These are phyloP conservation scores for Lactarius akahatsu DNA, from an alignment of 768 basidiomycete genomes.

Conservation along the genomic window DNA sequence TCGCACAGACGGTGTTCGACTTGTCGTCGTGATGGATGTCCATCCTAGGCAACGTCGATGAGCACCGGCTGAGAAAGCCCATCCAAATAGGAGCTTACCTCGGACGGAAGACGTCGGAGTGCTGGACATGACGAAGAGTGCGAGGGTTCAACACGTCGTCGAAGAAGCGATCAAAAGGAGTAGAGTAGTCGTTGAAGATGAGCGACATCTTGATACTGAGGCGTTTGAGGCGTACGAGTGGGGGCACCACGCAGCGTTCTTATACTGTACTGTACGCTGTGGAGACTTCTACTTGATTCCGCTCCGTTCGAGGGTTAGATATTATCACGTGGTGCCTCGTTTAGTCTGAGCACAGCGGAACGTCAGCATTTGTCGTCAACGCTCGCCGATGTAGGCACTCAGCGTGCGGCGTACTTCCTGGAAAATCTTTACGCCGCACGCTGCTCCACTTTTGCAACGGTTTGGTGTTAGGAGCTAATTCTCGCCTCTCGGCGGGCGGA, in stretches of 20 bases:
- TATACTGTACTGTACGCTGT: neutral
- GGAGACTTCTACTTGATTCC: neutral
- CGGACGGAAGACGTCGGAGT: constrained; percentile 19
- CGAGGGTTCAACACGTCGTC: constrained; percentile 41
- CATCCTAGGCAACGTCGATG: constrained; percentile 40
- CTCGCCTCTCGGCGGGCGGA: neutral
- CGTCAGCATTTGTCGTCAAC: constrained; percentile 1
- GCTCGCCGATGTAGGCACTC: neutral
- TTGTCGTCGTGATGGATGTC: constrained; percentile 52
- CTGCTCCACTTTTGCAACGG: neutral
- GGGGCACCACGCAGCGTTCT: neutral
- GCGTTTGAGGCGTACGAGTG: neutral
- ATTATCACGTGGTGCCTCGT: neutral
- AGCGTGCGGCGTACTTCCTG: neutral
- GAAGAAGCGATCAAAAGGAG: constrained; percentile 46
- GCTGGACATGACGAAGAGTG: constrained; percentile 21
- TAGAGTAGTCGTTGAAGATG: constrained; percentile 40
- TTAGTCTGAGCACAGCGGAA: neutral
- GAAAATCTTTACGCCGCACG: neutral
- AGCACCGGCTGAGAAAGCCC: neutral
- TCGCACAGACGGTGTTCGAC: constrained; percentile 50
- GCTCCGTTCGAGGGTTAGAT: neutral
- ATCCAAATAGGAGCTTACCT: constrained; percentile 7
- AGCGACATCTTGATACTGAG: constrained; percentile 33
- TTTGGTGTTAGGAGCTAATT: neutral